Evolutionary conservation across 345 rosid genomes (phyloP).

Genomic region (Lepidium didymum): DNA sequence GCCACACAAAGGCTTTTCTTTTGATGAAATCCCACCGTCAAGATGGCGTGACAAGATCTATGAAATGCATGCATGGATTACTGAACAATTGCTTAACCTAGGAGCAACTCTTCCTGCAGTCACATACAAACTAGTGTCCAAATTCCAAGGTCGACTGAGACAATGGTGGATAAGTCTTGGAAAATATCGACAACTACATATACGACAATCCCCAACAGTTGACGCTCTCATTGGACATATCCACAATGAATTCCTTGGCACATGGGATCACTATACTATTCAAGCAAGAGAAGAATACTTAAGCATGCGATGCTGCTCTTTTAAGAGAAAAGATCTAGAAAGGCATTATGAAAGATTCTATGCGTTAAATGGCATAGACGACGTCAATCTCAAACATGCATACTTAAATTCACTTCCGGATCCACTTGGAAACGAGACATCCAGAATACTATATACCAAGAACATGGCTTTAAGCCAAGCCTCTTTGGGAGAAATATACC

Average conservation of each 20-base stretch:
- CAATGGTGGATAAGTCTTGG: too few relatives aligned
- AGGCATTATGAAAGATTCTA: not conserved
- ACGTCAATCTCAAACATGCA: not conserved
- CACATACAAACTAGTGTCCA: not conserved
- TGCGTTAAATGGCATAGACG: not conserved
- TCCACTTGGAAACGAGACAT: not conserved
- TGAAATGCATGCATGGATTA: not conserved
- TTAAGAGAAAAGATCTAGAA: not conserved
- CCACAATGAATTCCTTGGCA: not conserved
- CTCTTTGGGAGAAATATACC: not conserved
- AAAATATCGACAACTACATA: not conserved
- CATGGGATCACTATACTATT: not conserved
- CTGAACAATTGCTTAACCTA: not conserved
- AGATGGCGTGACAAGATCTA: not conserved
- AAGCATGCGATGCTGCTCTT: not conserved
- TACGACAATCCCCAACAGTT: not conserved
- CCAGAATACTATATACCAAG: not conserved
- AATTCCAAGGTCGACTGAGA: not conserved
- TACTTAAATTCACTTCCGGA: not conserved
- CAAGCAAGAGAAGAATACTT: not conserved
- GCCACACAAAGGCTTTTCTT: not conserved
- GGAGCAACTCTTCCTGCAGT: not conserved
- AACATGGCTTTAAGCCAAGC: not conserved
- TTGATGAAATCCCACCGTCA: not conserved
- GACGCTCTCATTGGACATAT: not conserved